Conservation (phyloP, 192 early-diverging fungal species). For the Funneliformis mosseae region DNA sequence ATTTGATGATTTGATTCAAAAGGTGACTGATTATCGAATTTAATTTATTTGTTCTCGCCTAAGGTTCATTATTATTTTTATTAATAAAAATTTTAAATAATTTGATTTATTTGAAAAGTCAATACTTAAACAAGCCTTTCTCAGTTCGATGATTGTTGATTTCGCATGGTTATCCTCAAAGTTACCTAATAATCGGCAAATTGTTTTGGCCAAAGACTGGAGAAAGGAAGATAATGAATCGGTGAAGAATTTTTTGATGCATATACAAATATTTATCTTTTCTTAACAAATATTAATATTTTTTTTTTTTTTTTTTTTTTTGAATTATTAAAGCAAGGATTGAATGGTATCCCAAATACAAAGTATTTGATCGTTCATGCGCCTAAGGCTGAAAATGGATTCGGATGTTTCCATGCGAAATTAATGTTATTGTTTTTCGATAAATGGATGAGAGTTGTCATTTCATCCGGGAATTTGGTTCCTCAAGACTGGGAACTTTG, state of each 20-base stretch:
- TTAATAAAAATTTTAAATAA: no score
- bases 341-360: conserved; percentile 2
- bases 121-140: neutral
- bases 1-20: neutral
- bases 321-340: neutral
- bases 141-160: neutral
- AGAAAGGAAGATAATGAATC: neutral
- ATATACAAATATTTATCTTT: neutral
- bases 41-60: neutral
- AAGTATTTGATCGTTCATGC: conserved; percentile 48
- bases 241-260: neutral
- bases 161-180: neutral
- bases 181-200: neutral
- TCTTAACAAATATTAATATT: neutral
- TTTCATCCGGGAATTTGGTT: conserved; percentile 39
- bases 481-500: conserved; percentile 54
- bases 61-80: no score
- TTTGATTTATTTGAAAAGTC: neutral
- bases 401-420: conserved; percentile 62
- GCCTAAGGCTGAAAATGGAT: conserved; percentile 36
- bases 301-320: neutral
- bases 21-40: neutral
- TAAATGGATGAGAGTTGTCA: conserved; percentile 53
- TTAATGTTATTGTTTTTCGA: conserved; percentile 63
- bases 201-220: neutral